Percentiles rank a stretch among this genome's conserved stretches.
phyloP scores from a whole-genome alignment of 179 eudicot species.

The Patellifolia procumbens region DNA sequence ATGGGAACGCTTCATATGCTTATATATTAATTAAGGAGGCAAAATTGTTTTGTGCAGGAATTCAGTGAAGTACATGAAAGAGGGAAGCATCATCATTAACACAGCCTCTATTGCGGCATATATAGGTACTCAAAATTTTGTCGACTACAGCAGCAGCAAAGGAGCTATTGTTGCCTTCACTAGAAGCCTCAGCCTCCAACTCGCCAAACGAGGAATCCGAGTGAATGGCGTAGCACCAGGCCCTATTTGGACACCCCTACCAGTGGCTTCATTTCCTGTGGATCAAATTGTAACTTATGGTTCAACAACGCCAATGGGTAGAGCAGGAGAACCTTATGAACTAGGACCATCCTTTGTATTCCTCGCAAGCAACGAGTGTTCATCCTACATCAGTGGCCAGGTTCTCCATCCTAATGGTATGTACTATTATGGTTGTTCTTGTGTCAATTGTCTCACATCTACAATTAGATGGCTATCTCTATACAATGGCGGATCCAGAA shows the following conservation, averaged over 20 bases:
- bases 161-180: slow-evolving; percentile 40
- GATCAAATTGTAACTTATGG: slow-evolving; percentile 23
- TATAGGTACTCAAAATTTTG: background rate
- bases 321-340: slow-evolving; percentile 37
- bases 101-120: slow-evolving; percentile 28
- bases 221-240: slow-evolving; percentile 39
- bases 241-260: slow-evolving; percentile 35
- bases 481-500: too few species aligned
- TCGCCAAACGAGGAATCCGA: slow-evolving; percentile 23
- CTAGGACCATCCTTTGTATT: slow-evolving; percentile 36
- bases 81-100: slow-evolving; percentile 34
- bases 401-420: slow-evolving; percentile 37
- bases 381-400: slow-evolving; percentile 42
- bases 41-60: slow-evolving; percentile 29
- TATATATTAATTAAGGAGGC: too few species aligned
- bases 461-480: too few species aligned
- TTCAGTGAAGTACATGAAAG: slow-evolving; percentile 37
- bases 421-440: background rate
- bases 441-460: background rate
- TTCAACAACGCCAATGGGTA: slow-evolving; percentile 16
- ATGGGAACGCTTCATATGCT: too few species aligned
- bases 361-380: slow-evolving; percentile 34
- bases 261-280: slow-evolving; percentile 23
- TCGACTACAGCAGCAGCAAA: slow-evolving; percentile 33
- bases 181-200: slow-evolving; percentile 22